A percentile compares a stretch with the other conserved stretches of the same genome.
Evolutionary conservation across 305 asterid genomes (phyloP).

Genomic region (Fraxinus dipetala): DNA sequence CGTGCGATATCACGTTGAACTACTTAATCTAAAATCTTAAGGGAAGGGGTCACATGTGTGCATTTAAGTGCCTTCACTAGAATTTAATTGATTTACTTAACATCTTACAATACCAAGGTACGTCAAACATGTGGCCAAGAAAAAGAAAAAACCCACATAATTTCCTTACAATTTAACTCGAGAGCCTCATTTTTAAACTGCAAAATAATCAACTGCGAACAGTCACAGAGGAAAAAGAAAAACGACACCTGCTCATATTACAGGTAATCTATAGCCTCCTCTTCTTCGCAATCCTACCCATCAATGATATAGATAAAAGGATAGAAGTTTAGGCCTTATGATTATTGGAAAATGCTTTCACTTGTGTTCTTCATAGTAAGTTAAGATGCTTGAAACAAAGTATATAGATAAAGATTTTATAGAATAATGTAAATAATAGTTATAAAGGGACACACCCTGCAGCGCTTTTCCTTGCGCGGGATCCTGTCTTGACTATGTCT

Average conservation of each 20-base stretch:
- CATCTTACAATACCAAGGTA: not conserved
- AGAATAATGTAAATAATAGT: not conserved
- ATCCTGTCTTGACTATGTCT: slow-evolving; percentile 84
- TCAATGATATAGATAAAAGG: not conserved
- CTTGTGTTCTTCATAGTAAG: not conserved
- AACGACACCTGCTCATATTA: not conserved
- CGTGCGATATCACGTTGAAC: not conserved
- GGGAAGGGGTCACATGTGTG: not conserved
- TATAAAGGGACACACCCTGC: slow-evolving; percentile 63
- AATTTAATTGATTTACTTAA: not conserved
- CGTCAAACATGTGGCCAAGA: not conserved
- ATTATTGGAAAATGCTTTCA: not conserved
- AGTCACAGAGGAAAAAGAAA: not conserved
- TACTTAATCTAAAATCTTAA: not conserved
- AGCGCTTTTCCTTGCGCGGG: slow-evolving; percentile 98
- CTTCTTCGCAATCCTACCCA: not conserved
- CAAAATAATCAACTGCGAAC: not conserved
- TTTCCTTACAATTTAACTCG: not conserved
- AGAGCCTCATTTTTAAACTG: not conserved
- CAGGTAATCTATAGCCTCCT: not conserved
- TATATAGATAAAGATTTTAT: not conserved
- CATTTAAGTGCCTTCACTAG: not conserved
- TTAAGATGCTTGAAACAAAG: not conserved
- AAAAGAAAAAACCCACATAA: not conserved
- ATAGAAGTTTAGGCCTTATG: not conserved